phyloP scores from a whole-genome alignment of 2,329 filamentous ascomycete species.

The Aaosphaeria arxii region DNA sequence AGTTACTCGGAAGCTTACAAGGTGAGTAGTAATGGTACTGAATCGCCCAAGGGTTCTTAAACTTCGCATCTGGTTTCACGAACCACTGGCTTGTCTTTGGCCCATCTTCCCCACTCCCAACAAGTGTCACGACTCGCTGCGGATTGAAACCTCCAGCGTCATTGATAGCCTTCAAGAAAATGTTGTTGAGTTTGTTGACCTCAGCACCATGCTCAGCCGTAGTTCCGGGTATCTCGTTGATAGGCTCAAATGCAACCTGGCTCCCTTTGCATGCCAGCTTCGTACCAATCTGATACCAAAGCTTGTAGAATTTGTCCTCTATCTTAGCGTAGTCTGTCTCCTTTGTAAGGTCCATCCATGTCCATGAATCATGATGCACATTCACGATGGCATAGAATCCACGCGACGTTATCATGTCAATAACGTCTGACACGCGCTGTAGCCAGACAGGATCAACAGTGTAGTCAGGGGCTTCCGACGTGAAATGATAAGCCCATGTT shows the following conservation, averaged over 20 bases:
- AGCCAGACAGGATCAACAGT: conserved; percentile 55
- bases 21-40: conserved; percentile 63
- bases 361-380: conserved; percentile 59
- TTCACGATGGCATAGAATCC: conserved; percentile 56
- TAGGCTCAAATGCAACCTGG: conserved; percentile 55
- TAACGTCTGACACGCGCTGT: conserved; percentile 55
- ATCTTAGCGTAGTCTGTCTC: conserved; percentile 51
- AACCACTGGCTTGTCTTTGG: conserved; percentile 56
- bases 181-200: conserved; percentile 55
- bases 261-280: conserved; percentile 55
- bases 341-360: conserved; percentile 54
- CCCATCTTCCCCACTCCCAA: conserved; percentile 51
- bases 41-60: conserved; percentile 57
- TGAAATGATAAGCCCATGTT: conserved; percentile 59
- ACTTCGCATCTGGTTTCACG: conserved; percentile 43
- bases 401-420: conserved; percentile 53
- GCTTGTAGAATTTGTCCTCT: conserved; percentile 54
- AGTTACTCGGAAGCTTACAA: conserved; percentile 36
- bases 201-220: conserved; percentile 50
- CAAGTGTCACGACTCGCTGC: conserved; percentile 55
- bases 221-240: conserved; percentile 58
- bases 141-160: conserved; percentile 56
- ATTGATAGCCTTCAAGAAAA: conserved; percentile 55
- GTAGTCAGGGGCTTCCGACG: conserved; percentile 50
- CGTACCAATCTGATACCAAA: conserved; percentile 58